A percentile compares a stretch with the other conserved stretches of the same genome.
phyloP scores from a whole-genome alignment of 73 alveolate species.

The Paramecium sonneborni region DNA sequence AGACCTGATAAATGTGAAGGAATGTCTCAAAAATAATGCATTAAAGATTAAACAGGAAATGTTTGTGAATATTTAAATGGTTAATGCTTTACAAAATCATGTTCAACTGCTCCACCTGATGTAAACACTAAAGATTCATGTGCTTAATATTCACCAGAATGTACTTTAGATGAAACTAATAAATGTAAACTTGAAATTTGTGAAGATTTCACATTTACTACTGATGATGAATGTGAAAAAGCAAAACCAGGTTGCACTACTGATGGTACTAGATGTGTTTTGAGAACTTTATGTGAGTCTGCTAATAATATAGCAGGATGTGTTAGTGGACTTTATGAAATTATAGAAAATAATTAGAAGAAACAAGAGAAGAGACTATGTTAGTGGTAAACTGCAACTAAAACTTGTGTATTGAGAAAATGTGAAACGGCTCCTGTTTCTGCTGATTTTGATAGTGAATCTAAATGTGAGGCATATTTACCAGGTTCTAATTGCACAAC shows the following conservation, averaged over 20 bases:
- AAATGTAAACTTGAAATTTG: neutral
- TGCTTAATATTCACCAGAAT: neutral
- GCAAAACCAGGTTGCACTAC: neutral
- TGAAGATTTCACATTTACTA: neutral
- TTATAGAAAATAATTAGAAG: neutral
- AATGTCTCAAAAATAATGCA: neutral
- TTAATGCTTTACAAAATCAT: neutral
- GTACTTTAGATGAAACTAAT: neutral
- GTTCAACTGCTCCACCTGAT: neutral
- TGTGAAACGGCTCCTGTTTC: neutral
- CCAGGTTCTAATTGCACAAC: neutral
- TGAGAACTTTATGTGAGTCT: neutral
- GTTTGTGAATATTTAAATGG: neutral
- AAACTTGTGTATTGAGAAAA: neutral
- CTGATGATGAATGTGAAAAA: neutral
- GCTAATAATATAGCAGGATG: neutral
- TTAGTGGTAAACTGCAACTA: neutral
- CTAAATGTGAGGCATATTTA: neutral
- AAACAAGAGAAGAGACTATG: neutral
- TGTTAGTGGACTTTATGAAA: too few species aligned
- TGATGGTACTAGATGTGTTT: slow-evolving; percentile 1
- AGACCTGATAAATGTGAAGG: neutral
- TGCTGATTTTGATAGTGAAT: neutral
- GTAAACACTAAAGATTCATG: neutral
- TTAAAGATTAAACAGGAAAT: neutral